phyloP scores from a whole-genome alignment of 106 monocot genomes.

The Phalaenopsis aphrodite region DNA sequence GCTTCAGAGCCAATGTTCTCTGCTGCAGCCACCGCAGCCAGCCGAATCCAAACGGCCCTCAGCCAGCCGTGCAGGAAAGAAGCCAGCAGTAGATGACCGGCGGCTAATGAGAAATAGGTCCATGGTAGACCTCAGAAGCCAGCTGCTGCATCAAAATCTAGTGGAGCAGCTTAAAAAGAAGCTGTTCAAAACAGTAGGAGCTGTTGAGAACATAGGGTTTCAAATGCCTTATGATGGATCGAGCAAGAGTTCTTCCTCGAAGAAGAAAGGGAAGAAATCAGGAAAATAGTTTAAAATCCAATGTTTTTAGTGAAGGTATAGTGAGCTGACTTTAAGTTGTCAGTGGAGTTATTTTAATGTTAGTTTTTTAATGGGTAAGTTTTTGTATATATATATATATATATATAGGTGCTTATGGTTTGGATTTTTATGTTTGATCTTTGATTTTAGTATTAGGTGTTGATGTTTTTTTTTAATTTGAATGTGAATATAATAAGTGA shows the following conservation, averaged over 20 bases:
- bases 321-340: not conserved
- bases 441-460: not conserved
- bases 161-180: conserved; percentile 52
- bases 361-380: not conserved
- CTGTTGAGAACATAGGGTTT: conserved; percentile 63
- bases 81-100: conserved; percentile 3
- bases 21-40: not conserved
- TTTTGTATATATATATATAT: not conserved
- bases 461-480: not conserved
- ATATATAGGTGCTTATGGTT: not conserved
- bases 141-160: conserved; percentile 40
- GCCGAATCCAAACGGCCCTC: not conserved
- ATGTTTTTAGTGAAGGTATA: not conserved
- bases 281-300: not conserved
- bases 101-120: conserved; percentile 38
- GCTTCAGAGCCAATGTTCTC: not conserved
- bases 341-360: not conserved
- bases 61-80: conserved; percentile 8
- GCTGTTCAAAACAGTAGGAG: conserved; percentile 54
- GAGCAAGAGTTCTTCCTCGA: conserved; percentile 10
- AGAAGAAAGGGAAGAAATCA: not conserved
- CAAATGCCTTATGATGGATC: conserved; percentile 13
- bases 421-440: not conserved
- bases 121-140: conserved; percentile 55
- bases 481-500: not conserved